Conservation (phyloP, 768 basidiomycete genomes). For the Suillus bovinus region DNA sequence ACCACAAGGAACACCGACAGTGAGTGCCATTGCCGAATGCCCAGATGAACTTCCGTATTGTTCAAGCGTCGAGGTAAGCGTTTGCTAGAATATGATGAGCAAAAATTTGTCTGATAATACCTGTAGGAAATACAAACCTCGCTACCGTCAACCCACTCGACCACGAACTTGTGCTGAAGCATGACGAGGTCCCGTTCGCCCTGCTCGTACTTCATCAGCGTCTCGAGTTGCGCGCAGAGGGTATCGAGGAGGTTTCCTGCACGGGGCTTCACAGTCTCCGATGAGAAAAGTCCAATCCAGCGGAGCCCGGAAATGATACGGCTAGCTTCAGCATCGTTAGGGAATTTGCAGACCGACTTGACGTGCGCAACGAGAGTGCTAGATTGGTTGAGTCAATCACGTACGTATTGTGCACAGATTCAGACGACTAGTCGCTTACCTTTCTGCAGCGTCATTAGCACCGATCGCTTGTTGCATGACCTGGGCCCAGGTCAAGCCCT, state of each 20-base stretch:
- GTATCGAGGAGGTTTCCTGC: slow-evolving; percentile 87
- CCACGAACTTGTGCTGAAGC: slow-evolving; percentile 97
- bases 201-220: slow-evolving; percentile 85
- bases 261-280: slow-evolving; percentile 58
- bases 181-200: slow-evolving; percentile 96
- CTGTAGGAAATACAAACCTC: slow-evolving; percentile 41
- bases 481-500: slow-evolving; percentile 79
- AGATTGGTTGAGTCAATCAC: slow-evolving; percentile 10
- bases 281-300: slow-evolving; percentile 93
- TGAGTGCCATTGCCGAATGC: slow-evolving; percentile 87
- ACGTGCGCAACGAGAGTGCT: slow-evolving; percentile 77
- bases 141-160: slow-evolving; percentile 84
- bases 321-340: slow-evolving; percentile 62
- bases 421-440: slow-evolving; percentile 40
- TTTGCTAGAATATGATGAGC: slow-evolving; percentile 54
- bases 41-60: slow-evolving; percentile 80
- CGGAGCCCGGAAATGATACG: slow-evolving; percentile 88
- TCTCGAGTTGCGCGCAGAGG: slow-evolving; percentile 87
- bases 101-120: not conserved
- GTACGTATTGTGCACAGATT: slow-evolving; percentile 2
- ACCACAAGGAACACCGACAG: slow-evolving; percentile 92
- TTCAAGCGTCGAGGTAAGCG: slow-evolving; percentile 88
- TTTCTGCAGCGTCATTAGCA: slow-evolving; percentile 67
- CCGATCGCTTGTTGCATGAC: slow-evolving; percentile 75
- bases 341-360: slow-evolving; percentile 71